phyloP scores from a whole-genome alignment of 2,329 filamentous ascomycete genomes.

The Pseudogymnoascus sp. region DNA sequence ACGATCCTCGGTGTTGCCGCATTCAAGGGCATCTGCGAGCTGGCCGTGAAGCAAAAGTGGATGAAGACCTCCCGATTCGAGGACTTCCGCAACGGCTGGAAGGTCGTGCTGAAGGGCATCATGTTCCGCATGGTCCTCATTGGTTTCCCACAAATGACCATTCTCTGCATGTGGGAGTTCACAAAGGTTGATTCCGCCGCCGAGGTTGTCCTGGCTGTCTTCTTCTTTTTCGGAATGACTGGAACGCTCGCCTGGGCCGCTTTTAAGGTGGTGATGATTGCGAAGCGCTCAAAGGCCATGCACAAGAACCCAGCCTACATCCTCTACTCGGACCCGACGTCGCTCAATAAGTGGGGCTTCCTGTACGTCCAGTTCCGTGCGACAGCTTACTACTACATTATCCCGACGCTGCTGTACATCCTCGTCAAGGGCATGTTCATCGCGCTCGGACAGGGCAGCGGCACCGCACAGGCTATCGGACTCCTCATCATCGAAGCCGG shows the following conservation, averaged over 20 bases:
- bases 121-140: constrained; percentile 85
- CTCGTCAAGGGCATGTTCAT: constrained; percentile 88
- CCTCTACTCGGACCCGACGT: constrained; percentile 88
- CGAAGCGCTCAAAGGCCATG: constrained; percentile 78
- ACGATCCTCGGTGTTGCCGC: constrained; percentile 63
- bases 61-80: constrained; percentile 81
- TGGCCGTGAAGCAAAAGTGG: constrained; percentile 63
- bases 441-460: constrained; percentile 63
- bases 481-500: constrained; percentile 75
- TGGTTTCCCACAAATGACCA: constrained; percentile 82
- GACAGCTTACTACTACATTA: constrained; percentile 90
- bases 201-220: constrained; percentile 76
- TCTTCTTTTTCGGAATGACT: constrained; percentile 78
- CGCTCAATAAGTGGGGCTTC: constrained; percentile 96
- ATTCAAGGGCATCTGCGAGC: constrained; percentile 76
- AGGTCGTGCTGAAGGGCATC: constrained; percentile 85
- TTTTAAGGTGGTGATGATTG: constrained; percentile 81
- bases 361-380: constrained; percentile 95
- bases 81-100: constrained; percentile 93
- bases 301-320: constrained; percentile 97
- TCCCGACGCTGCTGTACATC: constrained; percentile 68
- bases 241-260: constrained; percentile 76
- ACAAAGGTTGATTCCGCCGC: constrained; percentile 78
- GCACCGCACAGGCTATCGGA: constrained; percentile 69
- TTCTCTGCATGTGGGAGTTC: constrained; percentile 90